A percentile compares a stretch with the other conserved stretches of the same genome.
Evolutionary conservation across 2,329 filamentous ascomycete species (phyloP).

Genomic region (Paraphoma chrysanthemicola): DNA sequence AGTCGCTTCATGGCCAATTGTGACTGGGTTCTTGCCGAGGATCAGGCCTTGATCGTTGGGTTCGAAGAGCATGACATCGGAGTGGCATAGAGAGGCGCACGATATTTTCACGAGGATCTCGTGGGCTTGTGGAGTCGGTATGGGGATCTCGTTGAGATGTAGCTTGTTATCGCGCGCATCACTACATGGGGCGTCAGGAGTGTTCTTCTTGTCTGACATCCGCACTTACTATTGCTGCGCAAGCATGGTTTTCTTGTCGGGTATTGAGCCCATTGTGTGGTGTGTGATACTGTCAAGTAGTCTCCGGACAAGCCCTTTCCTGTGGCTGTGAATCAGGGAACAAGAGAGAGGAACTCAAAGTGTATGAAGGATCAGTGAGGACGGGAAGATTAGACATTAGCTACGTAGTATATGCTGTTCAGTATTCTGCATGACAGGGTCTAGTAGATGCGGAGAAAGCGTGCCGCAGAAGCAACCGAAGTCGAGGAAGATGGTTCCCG

Average conservation of each 20-base stretch:
- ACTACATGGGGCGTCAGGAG: neutral
- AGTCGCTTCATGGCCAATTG: constrained; percentile 43
- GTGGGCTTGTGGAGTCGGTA: constrained; percentile 52
- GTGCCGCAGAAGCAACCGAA: constrained; percentile 9
- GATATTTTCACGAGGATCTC: constrained; percentile 50
- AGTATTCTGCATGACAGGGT: constrained; percentile 2
- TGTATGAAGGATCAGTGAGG: neutral
- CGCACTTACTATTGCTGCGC: constrained; percentile 35
- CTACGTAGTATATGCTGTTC: neutral
- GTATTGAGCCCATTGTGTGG: constrained; percentile 18
- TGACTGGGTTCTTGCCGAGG: constrained; percentile 39
- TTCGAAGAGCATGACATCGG: constrained; percentile 48
- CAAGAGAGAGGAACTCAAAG: neutral
- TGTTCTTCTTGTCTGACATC: neutral
- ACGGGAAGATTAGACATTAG: neutral
- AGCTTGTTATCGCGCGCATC: constrained; percentile 45
- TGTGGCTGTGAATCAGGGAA: no score
- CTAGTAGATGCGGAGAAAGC: constrained; percentile 12
- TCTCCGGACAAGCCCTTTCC: neutral
- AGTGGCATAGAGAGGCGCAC: constrained; percentile 51
- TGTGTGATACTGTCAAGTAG: neutral
- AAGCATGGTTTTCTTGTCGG: constrained; percentile 29
- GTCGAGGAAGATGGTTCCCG: constrained; percentile 17
- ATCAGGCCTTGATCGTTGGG: constrained; percentile 43
- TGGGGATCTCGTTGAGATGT: constrained; percentile 53